These are phyloP conservation scores for Globisporangium okanoganense DNA, from an alignment of 352 stramenopile genomes.

Conservation along the genomic window DNA sequence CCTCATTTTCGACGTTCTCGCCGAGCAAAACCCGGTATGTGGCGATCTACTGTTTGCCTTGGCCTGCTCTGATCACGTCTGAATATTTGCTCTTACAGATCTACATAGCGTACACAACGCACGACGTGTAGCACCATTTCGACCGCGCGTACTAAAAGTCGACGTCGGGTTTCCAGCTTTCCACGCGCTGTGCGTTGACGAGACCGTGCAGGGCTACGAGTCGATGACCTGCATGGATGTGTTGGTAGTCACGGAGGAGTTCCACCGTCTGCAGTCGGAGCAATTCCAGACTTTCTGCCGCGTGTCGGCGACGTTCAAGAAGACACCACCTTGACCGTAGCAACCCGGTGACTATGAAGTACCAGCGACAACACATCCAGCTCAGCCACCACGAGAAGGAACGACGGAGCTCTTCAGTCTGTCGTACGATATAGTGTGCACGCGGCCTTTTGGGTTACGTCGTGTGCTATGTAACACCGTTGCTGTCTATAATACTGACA, in stretches of 20 bases:
- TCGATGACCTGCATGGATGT: constrained; percentile 87
- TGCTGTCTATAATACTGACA: too few species aligned
- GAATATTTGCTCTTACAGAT: constrained; percentile 36
- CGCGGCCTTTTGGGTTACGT: too few species aligned
- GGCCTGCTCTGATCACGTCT: not conserved
- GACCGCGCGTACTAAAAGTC: constrained; percentile 97
- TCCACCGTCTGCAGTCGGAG: constrained; percentile 54
- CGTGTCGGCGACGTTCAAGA: constrained; percentile 93
- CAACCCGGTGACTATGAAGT: constrained; percentile 90
- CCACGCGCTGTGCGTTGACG: constrained; percentile 91
- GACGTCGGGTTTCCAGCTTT: constrained; percentile 92
- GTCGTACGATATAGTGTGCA: too few species aligned
- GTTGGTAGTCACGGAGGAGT: constrained; percentile 68
- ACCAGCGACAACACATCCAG: constrained; percentile 92
- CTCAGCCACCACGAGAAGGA: constrained; percentile 79
- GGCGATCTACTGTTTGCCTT: not conserved
- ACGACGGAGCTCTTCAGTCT: not conserved
- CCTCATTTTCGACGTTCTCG: constrained; percentile 82
- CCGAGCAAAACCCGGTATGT: constrained; percentile 69
- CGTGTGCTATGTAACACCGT: too few species aligned
- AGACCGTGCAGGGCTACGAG: constrained; percentile 76
- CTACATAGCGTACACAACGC: constrained; percentile 94
- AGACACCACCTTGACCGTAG: constrained; percentile 88
- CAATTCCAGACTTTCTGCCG: constrained; percentile 76
- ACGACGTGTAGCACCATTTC: constrained; percentile 90